Percentiles rank a stretch among this genome's conserved stretches.
These are phyloP conservation scores for Musa balbisiana DNA, from an alignment of 202 grass and related monocot genomes.

Conservation along the genomic window DNA sequence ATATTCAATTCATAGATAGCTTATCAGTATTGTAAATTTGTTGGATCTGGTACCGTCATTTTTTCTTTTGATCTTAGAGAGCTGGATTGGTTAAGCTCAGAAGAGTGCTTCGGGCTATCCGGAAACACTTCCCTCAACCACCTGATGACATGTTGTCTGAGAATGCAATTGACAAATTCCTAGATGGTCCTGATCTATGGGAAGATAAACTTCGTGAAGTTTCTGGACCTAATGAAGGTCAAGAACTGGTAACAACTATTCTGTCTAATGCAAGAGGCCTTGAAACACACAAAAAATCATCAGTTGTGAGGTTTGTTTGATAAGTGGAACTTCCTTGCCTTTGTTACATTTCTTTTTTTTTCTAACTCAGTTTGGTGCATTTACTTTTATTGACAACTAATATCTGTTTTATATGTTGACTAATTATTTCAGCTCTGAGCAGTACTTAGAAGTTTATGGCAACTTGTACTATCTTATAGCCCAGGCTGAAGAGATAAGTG, in stretches of 20 bases:
- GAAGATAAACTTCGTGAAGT: slow-evolving; percentile 73
- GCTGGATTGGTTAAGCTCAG: slow-evolving; percentile 90
- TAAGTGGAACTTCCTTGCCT: neutral
- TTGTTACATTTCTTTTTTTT: neutral
- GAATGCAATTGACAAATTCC: slow-evolving; percentile 74
- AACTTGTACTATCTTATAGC: slow-evolving; percentile 80
- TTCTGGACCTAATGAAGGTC: slow-evolving; percentile 41
- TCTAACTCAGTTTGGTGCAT: neutral
- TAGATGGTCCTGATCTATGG: slow-evolving; percentile 74
- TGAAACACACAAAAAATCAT: slow-evolving; percentile 66
- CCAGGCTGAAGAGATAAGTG: slow-evolving; percentile 87
- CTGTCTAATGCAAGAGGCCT: slow-evolving; percentile 57
- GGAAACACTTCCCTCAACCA: slow-evolving; percentile 85
- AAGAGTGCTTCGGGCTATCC: slow-evolving; percentile 82
- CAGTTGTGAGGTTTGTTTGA: slow-evolving; percentile 48
- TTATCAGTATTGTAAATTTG: too few relatives aligned
- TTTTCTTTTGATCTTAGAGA: slow-evolving; percentile 57
- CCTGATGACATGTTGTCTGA: slow-evolving; percentile 63
- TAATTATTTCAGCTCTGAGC: slow-evolving; percentile 63
- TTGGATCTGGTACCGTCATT: too few relatives aligned
- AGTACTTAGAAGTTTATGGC: slow-evolving; percentile 87
- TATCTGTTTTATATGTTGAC: slow-evolving; percentile 20
- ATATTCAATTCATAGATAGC: neutral
- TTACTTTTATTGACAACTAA: neutral
- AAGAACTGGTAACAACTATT: slow-evolving; percentile 58